Evolutionary conservation across 306 rosid species (phyloP).

Genomic region (Abrus precatorius): DNA sequence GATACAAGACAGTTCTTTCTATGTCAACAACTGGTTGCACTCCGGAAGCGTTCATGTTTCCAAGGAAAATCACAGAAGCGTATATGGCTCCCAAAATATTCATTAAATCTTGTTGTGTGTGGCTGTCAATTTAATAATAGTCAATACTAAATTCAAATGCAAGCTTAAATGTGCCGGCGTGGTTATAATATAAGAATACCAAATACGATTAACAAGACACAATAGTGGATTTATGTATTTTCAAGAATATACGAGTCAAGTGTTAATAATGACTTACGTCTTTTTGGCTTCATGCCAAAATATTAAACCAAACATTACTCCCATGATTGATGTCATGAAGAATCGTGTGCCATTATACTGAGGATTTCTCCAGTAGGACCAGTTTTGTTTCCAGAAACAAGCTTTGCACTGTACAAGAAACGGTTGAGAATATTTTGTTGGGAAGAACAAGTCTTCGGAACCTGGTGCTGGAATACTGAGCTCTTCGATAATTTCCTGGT

Average conservation of each 20-base stretch:
- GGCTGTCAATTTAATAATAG: conserved; percentile 22
- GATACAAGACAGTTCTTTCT: conserved; percentile 79
- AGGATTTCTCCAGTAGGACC: conserved; percentile 82
- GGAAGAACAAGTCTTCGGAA: conserved; percentile 68
- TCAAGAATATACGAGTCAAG: background rate
- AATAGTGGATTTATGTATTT: background rate
- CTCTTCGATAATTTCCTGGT: conserved; percentile 56
- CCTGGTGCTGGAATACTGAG: conserved; percentile 64
- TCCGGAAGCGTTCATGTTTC: conserved; percentile 40
- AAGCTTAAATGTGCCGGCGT: background rate
- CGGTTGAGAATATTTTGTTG: conserved; percentile 69
- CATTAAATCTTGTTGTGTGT: conserved; percentile 50
- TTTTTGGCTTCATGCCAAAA: conserved; percentile 64
- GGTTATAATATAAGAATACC: background rate
- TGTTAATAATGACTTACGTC: conserved; percentile 48
- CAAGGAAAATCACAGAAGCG: conserved; percentile 54
- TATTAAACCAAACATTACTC: conserved; percentile 65
- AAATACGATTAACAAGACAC: background rate
- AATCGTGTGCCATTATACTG: conserved; percentile 61
- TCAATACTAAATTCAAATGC: conserved; percentile 10
- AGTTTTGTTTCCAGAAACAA: conserved; percentile 58
- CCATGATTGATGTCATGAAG: conserved; percentile 58
- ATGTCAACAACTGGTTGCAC: conserved; percentile 67
- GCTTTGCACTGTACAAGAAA: conserved; percentile 70
- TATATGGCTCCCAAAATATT: conserved; percentile 78